A percentile compares a stretch with the other conserved stretches of the same genome.
phyloP scores from a whole-genome alignment of 2,329 filamentous ascomycete genomes.

The Neospermospora avenae region DNA sequence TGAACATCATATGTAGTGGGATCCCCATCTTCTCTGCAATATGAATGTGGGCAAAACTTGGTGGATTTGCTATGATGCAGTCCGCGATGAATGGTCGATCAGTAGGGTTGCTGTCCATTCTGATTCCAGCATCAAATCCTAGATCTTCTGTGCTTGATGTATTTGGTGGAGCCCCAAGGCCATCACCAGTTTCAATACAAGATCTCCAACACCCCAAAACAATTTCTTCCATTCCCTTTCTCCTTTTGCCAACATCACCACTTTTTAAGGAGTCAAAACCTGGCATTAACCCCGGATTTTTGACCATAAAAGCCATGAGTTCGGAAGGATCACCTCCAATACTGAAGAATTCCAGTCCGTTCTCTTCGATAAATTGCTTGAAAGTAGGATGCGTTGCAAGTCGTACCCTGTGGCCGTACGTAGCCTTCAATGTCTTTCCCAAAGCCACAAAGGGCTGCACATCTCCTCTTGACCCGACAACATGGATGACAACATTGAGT shows the following conservation, averaged over 20 bases:
- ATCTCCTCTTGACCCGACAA: conserved; percentile 71
- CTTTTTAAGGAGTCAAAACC: conserved; percentile 72
- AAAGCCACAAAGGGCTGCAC: conserved; percentile 74
- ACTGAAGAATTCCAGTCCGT: conserved; percentile 70
- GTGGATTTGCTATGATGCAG: conserved; percentile 75
- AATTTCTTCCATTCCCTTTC: conserved; percentile 73
- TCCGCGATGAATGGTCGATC: conserved; percentile 73
- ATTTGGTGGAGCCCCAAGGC: conserved; percentile 35
- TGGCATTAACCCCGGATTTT: conserved; percentile 82
- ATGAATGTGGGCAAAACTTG: conserved; percentile 73
- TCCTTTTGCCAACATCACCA: conserved; percentile 72
- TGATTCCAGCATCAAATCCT: conserved; percentile 32
- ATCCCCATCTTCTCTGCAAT: conserved; percentile 72
- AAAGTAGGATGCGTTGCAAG: conserved; percentile 72
- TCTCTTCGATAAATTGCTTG: conserved; percentile 63
- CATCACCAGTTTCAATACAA: conserved; percentile 76
- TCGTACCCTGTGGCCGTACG: conserved; percentile 68
- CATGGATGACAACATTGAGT: conserved; percentile 71
- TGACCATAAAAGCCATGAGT: conserved; percentile 88
- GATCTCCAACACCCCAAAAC: conserved; percentile 84
- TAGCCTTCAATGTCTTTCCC: conserved; percentile 60
- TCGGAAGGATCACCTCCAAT: conserved; percentile 74
- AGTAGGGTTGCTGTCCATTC: conserved; percentile 33
- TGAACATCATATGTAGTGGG: conserved; percentile 85
- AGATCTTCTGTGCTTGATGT: conserved; percentile 27